These are phyloP conservation scores for Nakataea oryzae DNA, from an alignment of 2,329 filamentous ascomycete species.

Conservation along the genomic window DNA sequence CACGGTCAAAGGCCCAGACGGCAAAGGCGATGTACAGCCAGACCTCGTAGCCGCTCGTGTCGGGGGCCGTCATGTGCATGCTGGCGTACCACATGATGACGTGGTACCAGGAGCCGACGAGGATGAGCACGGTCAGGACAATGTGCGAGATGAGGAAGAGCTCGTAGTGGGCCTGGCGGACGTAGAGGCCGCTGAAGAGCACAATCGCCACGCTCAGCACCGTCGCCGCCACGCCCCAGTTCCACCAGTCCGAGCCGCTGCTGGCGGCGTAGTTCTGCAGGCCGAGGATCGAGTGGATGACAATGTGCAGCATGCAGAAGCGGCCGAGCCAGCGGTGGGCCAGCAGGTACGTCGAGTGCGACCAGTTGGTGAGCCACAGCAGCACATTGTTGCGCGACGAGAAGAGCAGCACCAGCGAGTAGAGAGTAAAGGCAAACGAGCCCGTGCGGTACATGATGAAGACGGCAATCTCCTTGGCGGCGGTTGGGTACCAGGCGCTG, in stretches of 20 bases:
- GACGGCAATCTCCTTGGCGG: conserved; percentile 16
- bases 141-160: conserved; percentile 22
- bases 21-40: conserved; percentile 13
- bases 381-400: conserved; percentile 23
- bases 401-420: conserved; percentile 20
- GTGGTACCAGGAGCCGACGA: conserved; percentile 24
- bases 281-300: conserved; percentile 20
- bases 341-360: conserved; percentile 22
- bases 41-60: background rate
- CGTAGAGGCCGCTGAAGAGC: conserved; percentile 19
- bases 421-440: conserved; percentile 22
- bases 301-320: conserved; percentile 13
- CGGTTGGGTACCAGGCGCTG: conserved; percentile 16
- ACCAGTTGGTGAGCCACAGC: conserved; percentile 24
- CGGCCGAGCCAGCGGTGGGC: conserved; percentile 25
- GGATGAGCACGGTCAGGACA: conserved; percentile 18
- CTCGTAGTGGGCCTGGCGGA: conserved; percentile 29
- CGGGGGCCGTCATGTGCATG: no score
- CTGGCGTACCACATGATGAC: conserved; percentile 18
- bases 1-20: conserved; percentile 31
- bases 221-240: conserved; percentile 30
- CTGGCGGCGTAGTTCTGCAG: conserved; percentile 16
- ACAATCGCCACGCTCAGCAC: conserved; percentile 18
- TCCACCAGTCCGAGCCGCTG: conserved; percentile 26
- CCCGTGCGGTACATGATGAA: conserved; percentile 27